phyloP scores from a whole-genome alignment of 768 basidiomycete species.

The Pleurotus pulmonarius region DNA sequence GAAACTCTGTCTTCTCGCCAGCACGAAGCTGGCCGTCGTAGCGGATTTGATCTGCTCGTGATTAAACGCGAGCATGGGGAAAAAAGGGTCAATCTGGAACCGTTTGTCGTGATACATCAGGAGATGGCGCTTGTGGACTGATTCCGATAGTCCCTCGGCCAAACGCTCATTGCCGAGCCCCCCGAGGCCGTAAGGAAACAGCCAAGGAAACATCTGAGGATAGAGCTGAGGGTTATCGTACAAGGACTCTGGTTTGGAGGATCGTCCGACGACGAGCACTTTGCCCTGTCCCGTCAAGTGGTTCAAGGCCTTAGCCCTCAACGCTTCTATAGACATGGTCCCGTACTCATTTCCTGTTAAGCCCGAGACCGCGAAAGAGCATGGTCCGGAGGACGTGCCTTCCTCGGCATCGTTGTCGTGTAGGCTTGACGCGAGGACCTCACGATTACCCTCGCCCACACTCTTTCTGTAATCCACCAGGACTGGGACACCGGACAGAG shows the following conservation, averaged over 20 bases:
- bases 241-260: slow-evolving; percentile 13
- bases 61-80: slow-evolving; percentile 35
- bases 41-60: slow-evolving; percentile 32
- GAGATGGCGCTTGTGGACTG: slow-evolving; percentile 13
- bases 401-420: too few relatives aligned
- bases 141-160: too few relatives aligned
- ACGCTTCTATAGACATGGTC: slow-evolving; percentile 11
- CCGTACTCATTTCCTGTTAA: slow-evolving; percentile 20
- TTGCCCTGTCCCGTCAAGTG: slow-evolving; percentile 14
- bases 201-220: slow-evolving; percentile 34
- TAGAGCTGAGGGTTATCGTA: slow-evolving; percentile 29
- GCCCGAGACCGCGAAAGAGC: slow-evolving; percentile 35
- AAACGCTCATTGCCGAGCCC: slow-evolving; percentile 17
- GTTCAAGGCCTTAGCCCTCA: slow-evolving; percentile 18
- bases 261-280: slow-evolving; percentile 18
- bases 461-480: too few relatives aligned
- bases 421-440: too few relatives aligned
- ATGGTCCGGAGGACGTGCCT: slow-evolving; percentile 22
- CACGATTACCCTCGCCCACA: too few relatives aligned
- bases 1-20: slow-evolving; percentile 22
- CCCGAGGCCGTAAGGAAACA: slow-evolving; percentile 34
- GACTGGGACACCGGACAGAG: too few relatives aligned
- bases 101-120: slow-evolving; percentile 36
- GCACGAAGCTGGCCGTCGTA: slow-evolving; percentile 21
- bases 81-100: slow-evolving; percentile 32